Evolutionary conservation across 352 stramenopile genomes (phyloP), one percentile per base, ranked within the genome.

Genomic region (Pythium apleroticum): DNA sequence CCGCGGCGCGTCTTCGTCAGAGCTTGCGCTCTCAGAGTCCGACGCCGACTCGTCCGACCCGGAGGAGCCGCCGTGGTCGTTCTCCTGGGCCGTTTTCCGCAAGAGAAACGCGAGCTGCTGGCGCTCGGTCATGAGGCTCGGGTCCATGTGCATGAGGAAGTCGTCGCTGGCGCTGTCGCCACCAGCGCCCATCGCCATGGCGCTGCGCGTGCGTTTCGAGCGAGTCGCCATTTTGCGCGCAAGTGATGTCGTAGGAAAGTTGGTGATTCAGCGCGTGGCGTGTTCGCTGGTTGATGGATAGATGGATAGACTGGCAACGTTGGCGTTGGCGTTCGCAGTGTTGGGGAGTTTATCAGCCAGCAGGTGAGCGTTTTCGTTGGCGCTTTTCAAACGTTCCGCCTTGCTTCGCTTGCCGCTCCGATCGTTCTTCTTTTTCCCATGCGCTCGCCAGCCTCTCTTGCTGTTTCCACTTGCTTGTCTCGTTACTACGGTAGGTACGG

Each of bases 81-180:
- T 75, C 20, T 81, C 75, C 22, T 84, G 80, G 31, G 84, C 81
- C 25, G 84, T 91, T 52, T 78, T 80, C 4, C 81, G 78, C 67
- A 93, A 68, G 20, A 93, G 73, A 63, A 93, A 93, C 52, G 84
- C 78, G 52, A 93, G 55, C 60, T 91, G 84, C 66, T 93, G 84
- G 7, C 84, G 78, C 74, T 93, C 84, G 55, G 84, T 93, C 84
- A 93, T 93, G 35, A 89, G 70, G 43, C 76, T 88, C 37, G 80
- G 76, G 61, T 93, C 73, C 72, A 86, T 64, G 43, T 66, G 56
- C 49, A 71, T 39, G n/a, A 39, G 60, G 20, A 68, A 49, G 60
- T 75, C 64, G 52, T 57, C 31, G 45, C 56, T 63, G 39, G 28
- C 30, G 63, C 33, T n/a, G 50, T 17, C 20, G 30, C 56, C 63